These are phyloP conservation scores for Chaetomium fimeti DNA, from an alignment of 495 filamentous ascomycete species.

Conservation along the genomic window DNA sequence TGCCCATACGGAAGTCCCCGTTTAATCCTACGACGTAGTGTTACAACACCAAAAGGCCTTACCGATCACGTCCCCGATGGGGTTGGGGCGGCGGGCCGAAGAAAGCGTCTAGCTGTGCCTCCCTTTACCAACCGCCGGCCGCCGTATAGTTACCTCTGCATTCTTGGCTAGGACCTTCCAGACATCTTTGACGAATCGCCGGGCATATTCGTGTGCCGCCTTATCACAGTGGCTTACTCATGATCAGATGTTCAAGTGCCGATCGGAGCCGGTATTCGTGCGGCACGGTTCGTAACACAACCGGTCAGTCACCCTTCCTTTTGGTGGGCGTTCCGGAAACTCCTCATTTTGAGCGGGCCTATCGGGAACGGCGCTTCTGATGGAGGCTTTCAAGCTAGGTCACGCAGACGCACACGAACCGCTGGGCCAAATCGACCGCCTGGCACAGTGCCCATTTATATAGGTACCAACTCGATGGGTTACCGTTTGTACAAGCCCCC, in stretches of 20 bases:
- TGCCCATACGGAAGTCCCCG: not conserved
- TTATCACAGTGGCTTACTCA: not conserved
- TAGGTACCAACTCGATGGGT: not conserved
- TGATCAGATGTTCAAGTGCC: not conserved
- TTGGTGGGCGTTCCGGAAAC: not conserved
- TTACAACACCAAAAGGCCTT: not conserved
- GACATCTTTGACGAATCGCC: not conserved
- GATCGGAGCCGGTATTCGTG: not conserved
- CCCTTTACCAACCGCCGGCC: not conserved
- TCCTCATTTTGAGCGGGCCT: not conserved
- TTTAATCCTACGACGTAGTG: not conserved
- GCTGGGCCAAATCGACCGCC: not conserved
- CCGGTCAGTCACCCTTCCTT: not conserved
- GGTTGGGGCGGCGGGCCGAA: not conserved
- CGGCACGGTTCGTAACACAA: not conserved
- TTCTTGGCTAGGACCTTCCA: not conserved
- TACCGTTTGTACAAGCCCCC: not conserved
- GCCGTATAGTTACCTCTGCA: too few relatives aligned
- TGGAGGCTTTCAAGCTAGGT: not conserved
- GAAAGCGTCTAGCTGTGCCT: not conserved
- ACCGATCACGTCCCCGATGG: not conserved
- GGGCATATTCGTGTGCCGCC: not conserved
- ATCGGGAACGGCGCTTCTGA: not conserved
- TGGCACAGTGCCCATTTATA: not conserved
- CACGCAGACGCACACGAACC: not conserved